phyloP scores from a whole-genome alignment of 306 rosid species.

The Corylus avellana region DNA sequence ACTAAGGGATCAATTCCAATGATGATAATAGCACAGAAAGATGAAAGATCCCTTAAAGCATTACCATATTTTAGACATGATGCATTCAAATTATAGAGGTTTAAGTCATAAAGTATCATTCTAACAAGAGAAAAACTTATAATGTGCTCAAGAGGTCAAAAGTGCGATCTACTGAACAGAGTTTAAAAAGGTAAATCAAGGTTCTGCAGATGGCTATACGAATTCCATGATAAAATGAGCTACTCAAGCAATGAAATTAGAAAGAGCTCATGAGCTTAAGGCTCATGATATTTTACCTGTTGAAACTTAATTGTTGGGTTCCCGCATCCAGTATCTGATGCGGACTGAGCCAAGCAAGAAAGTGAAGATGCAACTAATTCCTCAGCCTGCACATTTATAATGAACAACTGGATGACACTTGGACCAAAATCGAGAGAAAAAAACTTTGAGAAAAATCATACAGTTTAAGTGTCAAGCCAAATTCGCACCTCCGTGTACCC shows the following conservation, averaged over 20 bases:
- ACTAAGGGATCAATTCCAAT: neutral
- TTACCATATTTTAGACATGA: neutral
- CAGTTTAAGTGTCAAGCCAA: neutral
- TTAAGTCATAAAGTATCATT: neutral
- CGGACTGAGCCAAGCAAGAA: conserved; percentile 39
- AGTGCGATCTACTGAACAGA: neutral
- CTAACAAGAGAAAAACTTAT: neutral
- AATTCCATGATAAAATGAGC: neutral
- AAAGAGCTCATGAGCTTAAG: conserved; percentile 10
- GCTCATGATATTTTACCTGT: conserved; percentile 40
- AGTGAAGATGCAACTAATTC: conserved; percentile 50
- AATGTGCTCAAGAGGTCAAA: neutral
- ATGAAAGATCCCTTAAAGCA: neutral
- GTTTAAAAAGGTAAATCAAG: neutral
- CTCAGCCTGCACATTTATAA: conserved; percentile 42
- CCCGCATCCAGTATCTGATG: conserved; percentile 34
- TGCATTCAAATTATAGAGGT: neutral
- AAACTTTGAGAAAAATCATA: neutral
- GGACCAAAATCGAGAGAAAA: conserved; percentile 3
- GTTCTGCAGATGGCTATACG: neutral
- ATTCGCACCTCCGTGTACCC: conserved; percentile 49
- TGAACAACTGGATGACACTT: conserved; percentile 16
- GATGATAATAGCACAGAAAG: neutral
- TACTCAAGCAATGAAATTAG: conserved; percentile 5
- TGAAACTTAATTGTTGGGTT: conserved; percentile 42